Percentiles rank a stretch among this genome's conserved stretches.
Conservation (phyloP, 305 asterid species). For the Rubia occidens region DNA sequence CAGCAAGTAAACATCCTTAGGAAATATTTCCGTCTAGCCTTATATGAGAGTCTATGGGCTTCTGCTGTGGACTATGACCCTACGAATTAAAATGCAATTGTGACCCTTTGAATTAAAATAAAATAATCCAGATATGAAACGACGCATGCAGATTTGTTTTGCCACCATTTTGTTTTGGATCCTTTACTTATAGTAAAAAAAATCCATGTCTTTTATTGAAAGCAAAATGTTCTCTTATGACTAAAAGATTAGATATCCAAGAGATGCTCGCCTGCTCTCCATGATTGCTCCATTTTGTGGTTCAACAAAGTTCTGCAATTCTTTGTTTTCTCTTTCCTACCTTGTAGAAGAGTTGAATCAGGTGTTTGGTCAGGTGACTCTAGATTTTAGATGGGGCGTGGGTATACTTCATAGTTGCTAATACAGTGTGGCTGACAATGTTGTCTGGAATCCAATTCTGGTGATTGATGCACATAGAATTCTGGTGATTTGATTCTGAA, state of each 20-base stretch:
- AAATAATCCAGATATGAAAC: neutral
- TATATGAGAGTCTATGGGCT: neutral
- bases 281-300: neutral
- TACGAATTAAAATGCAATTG: neutral
- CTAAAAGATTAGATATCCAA: neutral
- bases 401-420: too few species aligned
- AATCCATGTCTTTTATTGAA: neutral
- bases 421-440: neutral
- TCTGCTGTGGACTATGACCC: neutral
- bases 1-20: neutral
- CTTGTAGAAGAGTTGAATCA: neutral
- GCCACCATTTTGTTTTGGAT: neutral
- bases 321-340: neutral
- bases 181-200: neutral
- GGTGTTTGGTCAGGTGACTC: neutral
- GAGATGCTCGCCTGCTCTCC: neutral
- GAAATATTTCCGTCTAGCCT: neutral
- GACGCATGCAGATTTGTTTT: neutral
- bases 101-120: neutral
- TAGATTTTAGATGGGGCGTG: too few species aligned
- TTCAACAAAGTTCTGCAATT: neutral
- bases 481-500: neutral
- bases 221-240: neutral
- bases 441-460: neutral
- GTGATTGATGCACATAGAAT: neutral